Base-by-base conservation (phyloP, 106 monocot genomes). In the Agapanthus africanus region DNA sequence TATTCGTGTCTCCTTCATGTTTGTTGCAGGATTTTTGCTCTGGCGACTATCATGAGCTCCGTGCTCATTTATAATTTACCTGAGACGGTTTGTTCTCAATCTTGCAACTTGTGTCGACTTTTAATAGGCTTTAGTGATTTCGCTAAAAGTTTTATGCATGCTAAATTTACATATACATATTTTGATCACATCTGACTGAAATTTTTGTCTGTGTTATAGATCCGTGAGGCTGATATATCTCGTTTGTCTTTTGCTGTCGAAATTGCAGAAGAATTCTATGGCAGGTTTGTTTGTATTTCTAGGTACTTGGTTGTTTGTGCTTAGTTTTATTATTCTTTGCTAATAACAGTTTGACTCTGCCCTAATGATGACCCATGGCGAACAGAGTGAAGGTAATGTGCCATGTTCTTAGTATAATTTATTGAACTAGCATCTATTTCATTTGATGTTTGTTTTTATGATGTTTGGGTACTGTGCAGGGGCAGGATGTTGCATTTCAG, bases 181-280 rank as follows among this genome's bases (percentile, higher is more conserved):
- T 2, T 61, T 39, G 54, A 50, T 42, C 68, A 22, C 28, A 14
- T 42, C 8, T 19, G 13, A 30, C 27, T 31, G 50, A 22, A n/a
- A 61, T 41, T 44, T 11, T 28, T 11, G 74, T 11, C 59, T 13
- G 74, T 75, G 39, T 19, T 14, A 37, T 78, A 90, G 90, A 85
- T 90, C 28, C 85, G 90, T 65, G 90, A 90, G 72, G 90, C 90
- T 76, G 90, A 90, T 72, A 86, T 90, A 81, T 86, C 86, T 63
- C 67, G 97, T 18, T 76, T 99, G 26, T 99, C 97, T 71, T 99
- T 99, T 85, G 92, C 97, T 71, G 89, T 99, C 68, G 97, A 99
- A 79, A 89, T 99, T 81, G 97, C 97, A 38, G 97, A 92, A 79
- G 97, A 99, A 81, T 99, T 97, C 59, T 99, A 99, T 78, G 92